These are phyloP conservation scores for Penicillium coffeae DNA, from an alignment of 495 filamentous ascomycete genomes.

Conservation along the genomic window DNA sequence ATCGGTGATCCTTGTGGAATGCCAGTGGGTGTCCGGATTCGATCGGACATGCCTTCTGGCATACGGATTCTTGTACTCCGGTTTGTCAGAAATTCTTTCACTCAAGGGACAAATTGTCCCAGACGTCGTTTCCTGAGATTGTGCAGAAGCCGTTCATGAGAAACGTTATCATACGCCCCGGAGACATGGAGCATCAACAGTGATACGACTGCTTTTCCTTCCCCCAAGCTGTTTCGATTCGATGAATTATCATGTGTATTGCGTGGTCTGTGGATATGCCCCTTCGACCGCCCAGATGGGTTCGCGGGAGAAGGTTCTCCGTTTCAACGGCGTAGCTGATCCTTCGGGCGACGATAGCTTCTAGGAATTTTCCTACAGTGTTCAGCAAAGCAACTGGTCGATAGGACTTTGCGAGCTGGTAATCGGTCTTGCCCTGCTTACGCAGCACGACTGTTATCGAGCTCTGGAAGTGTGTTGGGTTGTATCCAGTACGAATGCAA, in stretches of 20 bases:
- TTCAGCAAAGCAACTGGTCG: slow-evolving; percentile 25
- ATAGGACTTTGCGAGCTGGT: slow-evolving; percentile 16
- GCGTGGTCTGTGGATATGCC: slow-evolving; percentile 18
- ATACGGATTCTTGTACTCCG: slow-evolving; percentile 1
- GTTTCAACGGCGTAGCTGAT: slow-evolving; percentile 11
- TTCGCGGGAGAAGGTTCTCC: slow-evolving; percentile 9
- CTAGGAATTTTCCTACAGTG: slow-evolving; percentile 23
- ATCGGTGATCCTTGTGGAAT: no score
- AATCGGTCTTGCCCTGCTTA: slow-evolving; percentile 19
- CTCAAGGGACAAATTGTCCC: neutral
- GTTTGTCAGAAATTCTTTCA: neutral
- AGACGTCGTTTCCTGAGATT: slow-evolving; percentile 14
- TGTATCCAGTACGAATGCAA: slow-evolving; percentile 6
- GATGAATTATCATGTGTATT: slow-evolving; percentile 14
- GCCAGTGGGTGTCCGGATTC: neutral
- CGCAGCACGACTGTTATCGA: slow-evolving; percentile 16
- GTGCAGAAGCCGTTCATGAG: slow-evolving; percentile 15
- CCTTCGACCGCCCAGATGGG: slow-evolving; percentile 11
- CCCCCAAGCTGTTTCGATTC: slow-evolving; percentile 19
- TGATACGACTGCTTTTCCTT: neutral
- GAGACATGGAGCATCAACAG: slow-evolving; percentile 19
- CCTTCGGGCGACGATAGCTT: slow-evolving; percentile 13
- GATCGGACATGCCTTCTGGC: no score
- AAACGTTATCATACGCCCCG: slow-evolving; percentile 32
- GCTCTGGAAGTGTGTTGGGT: slow-evolving; percentile 9